Evolutionary conservation across 2,329 filamentous ascomycete genomes (phyloP), one percentile per base, ranked within the genome.

Genomic region (Arachnomyces sp.): DNA sequence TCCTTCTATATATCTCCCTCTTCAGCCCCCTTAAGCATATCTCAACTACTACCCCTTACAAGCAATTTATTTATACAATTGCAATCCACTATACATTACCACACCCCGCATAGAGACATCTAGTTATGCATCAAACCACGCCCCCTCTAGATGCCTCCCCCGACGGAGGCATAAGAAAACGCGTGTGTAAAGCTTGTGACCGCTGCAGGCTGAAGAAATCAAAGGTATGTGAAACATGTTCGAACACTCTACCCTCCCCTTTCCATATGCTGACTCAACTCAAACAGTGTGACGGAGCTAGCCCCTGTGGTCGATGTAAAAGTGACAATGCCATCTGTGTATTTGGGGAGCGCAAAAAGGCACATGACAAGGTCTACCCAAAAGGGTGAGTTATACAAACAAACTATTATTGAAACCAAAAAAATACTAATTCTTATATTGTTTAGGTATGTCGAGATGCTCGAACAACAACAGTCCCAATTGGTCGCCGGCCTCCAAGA

Each of bases 131-230:
- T 25, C 20, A 25, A 25, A 5, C 20, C 20, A 5, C 20, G 5
- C 20, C 20, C 20, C 20, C 20, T 5, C 20, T 25, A 9, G 20
- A 25, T 25, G 20, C 5, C 9, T 25, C 20, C 5, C 20, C 20
- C 5, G 20, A 25, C 28, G 28, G 20, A 15, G 28, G 28, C 25
- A 12, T 31, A 16, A 13, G 77, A 49, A 81, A 81, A 61, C 68
- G 77, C 53, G 77, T 81, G 30, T 78, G 77, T 58, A 81, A 81
- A 61, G 77, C 77, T 16, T 81, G 77, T 59, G 77, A 81, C 59
- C 70, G 77, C 43, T 81, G 77, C 63, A 68, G 77, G 35, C 51
- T 80, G 43, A 81, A 81, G 61, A 81, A 81, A 56, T 80, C 76
- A 55, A 81, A 81, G 67, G 74, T 74, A 63, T 44, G 60, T 50